Conservation (phyloP, 768 basidiomycete species). For the Daedalea quercina region DNA sequence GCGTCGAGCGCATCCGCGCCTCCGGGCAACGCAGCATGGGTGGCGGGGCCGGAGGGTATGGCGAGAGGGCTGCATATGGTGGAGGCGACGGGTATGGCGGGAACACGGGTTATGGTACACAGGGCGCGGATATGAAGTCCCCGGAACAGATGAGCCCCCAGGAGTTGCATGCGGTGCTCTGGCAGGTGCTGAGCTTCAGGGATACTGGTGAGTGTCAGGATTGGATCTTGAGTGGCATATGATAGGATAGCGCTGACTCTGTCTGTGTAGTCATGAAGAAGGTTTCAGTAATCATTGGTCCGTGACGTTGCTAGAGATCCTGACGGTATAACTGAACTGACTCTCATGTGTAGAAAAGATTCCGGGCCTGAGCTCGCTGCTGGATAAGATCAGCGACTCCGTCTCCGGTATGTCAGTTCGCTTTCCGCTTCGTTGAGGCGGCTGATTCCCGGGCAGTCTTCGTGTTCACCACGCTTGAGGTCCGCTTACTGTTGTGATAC, state of each 20-base stretch:
- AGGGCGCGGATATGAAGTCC: slow-evolving; percentile 47
- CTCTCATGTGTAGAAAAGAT: slow-evolving; percentile 70
- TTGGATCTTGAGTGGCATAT: background rate
- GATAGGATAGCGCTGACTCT: slow-evolving; percentile 1
- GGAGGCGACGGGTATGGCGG: background rate
- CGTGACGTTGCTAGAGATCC: slow-evolving; percentile 7
- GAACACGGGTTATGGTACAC: background rate
- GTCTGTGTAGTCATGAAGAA: slow-evolving; percentile 55
- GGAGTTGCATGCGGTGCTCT: slow-evolving; percentile 75
- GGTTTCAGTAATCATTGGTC: slow-evolving; percentile 68
- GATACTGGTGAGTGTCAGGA: slow-evolving; percentile 52
- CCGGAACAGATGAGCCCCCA: slow-evolving; percentile 85
- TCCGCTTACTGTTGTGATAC: slow-evolving; percentile 15
- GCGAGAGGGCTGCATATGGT: background rate
- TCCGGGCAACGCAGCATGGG: slow-evolving; percentile 31
- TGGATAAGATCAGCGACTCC: slow-evolving; percentile 75
- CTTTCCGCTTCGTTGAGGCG: background rate
- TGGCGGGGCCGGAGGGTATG: background rate
- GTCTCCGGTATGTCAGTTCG: slow-evolving; percentile 46
- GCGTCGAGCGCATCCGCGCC: slow-evolving; percentile 61
- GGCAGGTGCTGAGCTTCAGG: slow-evolving; percentile 82
- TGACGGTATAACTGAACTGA: background rate
- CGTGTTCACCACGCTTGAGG: slow-evolving; percentile 80
- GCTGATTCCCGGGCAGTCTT: slow-evolving; percentile 44
- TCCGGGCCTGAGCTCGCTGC: slow-evolving; percentile 65